Conservation (phyloP, 305 asterid species). For the Solanum hybrid region DNA sequence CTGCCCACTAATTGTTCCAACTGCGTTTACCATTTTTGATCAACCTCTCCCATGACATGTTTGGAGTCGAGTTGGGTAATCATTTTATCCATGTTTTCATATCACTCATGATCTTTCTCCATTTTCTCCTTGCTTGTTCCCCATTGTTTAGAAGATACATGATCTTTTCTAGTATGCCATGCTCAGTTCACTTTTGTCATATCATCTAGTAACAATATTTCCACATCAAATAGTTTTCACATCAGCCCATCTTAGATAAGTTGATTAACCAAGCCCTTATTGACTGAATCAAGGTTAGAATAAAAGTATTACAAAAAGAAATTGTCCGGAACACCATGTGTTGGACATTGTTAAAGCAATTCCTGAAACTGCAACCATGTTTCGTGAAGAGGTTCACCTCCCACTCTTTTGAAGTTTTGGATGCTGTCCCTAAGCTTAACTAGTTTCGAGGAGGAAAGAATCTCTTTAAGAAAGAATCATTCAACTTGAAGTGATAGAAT, state of each 20-base stretch:
- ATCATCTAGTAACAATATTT: neutral
- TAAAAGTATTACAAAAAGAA: neutral
- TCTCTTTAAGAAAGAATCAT: neutral
- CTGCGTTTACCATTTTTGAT: neutral
- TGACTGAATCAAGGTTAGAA: neutral
- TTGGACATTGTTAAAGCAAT: neutral
- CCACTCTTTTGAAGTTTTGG: neutral
- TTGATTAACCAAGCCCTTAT: neutral
- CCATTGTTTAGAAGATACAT: neutral
- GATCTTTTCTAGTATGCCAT: neutral
- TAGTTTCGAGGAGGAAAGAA: neutral
- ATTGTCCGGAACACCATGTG: neutral
- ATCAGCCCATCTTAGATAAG: neutral
- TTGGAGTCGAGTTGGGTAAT: neutral
- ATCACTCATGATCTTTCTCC: neutral
- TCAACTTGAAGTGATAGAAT: neutral
- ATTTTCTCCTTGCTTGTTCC: neutral
- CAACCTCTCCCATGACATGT: neutral
- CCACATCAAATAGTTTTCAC: neutral
- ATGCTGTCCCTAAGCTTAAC: neutral
- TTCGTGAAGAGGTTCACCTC: neutral
- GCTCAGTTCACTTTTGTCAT: neutral
- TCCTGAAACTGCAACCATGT: neutral
- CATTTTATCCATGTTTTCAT: neutral
- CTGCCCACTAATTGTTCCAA: neutral